Base-by-base conservation (phyloP, 73 alveolate species). In the Paramecium pentaurelia region DNA sequence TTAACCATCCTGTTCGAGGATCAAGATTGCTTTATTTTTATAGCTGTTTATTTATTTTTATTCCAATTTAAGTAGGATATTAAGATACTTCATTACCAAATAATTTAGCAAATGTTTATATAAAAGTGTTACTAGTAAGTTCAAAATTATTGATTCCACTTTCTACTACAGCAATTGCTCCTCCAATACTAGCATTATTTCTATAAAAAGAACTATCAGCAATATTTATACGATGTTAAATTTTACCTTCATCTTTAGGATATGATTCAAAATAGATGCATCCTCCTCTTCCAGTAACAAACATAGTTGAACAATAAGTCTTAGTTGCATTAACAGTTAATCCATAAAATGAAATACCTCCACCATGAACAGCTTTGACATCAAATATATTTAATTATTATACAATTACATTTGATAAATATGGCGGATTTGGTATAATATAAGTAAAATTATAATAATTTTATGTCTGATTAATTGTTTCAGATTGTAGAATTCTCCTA, bases 121-220 rank as follows among this genome's bases (percentile, higher is more conserved):
- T 25, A 40, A 38, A 38, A 44, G 88, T 36, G 16, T n/a, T 27
- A 6, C 80, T 32, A 8, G 60, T 71, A 9, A n/a, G 8, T 3
- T 38, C 10, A 27, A 10, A 45, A 60, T 87, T 44, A 36, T 68
- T 42, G 16, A 83, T 77, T 51, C 77, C 91, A 18, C 91, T 73
- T 49, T 71, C 86, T 60, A 22, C 36, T 1, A 71, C 71, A 16
- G 59, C 77, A 27, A 89, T 71, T 16, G 94, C 94, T 2, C 94
- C 94, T 71, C 94, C 94, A 20, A 89, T 71, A 71, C 91, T 71
- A 1, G 94, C 94, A 71, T 71, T 42, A 89, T 89, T 89, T 14
- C 30, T 44, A 44, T 32, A 27, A 54, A 71, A 89, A 8, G 3
- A 4, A 27, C 51, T 80, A 7, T 80, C 58, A 5, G 25, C 71